These are phyloP conservation scores for Trichoderma sp. DNA, from an alignment of 2,329 filamentous ascomycete species.

Conservation along the genomic window DNA sequence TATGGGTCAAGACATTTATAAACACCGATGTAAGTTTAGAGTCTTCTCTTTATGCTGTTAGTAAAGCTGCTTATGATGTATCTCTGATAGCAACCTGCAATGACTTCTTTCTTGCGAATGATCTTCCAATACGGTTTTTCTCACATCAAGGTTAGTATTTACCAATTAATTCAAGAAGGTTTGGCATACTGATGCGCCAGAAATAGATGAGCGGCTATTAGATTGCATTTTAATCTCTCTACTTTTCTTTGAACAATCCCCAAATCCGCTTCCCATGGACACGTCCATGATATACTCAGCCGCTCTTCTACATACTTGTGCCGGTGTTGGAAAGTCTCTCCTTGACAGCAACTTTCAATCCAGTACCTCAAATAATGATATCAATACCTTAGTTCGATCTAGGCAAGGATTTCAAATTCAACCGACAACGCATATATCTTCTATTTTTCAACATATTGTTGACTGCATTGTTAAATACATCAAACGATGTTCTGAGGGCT, in stretches of 20 bases:
- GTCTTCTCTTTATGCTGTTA: neutral
- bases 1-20: neutral
- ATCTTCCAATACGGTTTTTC: neutral
- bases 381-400: neutral
- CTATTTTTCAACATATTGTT: neutral
- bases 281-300: neutral
- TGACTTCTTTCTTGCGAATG: neutral
- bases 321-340: accelerated
- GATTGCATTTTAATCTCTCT: neutral
- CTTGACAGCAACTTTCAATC: neutral
- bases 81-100: neutral
- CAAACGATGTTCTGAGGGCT: neutral
- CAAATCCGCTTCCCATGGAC: neutral
- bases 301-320: accelerated
- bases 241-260: neutral
- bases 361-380: neutral
- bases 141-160: neutral
- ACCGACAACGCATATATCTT: neutral
- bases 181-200: neutral
- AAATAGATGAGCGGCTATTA: neutral
- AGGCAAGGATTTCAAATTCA: neutral
- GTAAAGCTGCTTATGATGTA: neutral
- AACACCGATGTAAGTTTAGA: neutral
- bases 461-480: neutral
- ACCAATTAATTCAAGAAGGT: accelerated